These are phyloP conservation scores for Leccinum rimulosum DNA, from an alignment of 768 basidiomycete genomes.

Conservation along the genomic window DNA sequence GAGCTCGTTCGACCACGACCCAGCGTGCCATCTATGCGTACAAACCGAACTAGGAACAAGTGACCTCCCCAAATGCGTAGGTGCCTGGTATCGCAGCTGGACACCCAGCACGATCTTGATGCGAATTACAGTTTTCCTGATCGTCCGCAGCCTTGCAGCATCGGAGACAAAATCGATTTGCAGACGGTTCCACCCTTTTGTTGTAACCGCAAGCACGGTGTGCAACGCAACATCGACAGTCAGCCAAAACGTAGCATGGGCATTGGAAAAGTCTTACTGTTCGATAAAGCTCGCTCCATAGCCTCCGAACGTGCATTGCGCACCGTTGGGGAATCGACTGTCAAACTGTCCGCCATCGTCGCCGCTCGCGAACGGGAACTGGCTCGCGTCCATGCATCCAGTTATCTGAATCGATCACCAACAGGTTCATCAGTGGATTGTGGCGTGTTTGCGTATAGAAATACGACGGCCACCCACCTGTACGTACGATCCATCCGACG, in stretches of 20 bases:
- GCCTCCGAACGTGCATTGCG: slow-evolving; percentile 50
- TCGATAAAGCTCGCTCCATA: slow-evolving; percentile 52
- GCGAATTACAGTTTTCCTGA: slow-evolving; percentile 50
- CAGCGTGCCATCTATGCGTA: slow-evolving; percentile 11
- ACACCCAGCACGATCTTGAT: slow-evolving; percentile 46
- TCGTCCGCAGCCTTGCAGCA: slow-evolving; percentile 43
- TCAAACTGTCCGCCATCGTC: slow-evolving; percentile 53
- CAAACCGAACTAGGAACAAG: slow-evolving; percentile 32
- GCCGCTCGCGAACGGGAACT: slow-evolving; percentile 31
- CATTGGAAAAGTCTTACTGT: slow-evolving; percentile 32
- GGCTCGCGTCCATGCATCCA: slow-evolving; percentile 34
- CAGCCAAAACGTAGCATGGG: not conserved
- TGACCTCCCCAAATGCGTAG: slow-evolving; percentile 42
- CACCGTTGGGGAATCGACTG: slow-evolving; percentile 50
- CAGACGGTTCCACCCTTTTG: slow-evolving; percentile 44
- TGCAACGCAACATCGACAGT: not conserved
- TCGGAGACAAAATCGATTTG: slow-evolving; percentile 47
- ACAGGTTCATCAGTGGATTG: not conserved
- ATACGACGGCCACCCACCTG: slow-evolving; percentile 28
- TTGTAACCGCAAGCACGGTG: not conserved
- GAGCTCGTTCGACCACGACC: slow-evolving; percentile 6
- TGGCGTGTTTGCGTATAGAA: not conserved
- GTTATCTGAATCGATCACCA: slow-evolving; percentile 32
- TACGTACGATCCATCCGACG: slow-evolving; percentile 38
- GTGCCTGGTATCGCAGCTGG: slow-evolving; percentile 42